A percentile compares a stretch with the other conserved stretches of the same genome.
These are phyloP conservation scores for Vickermania spadyakhi DNA, from an alignment of 208 protist genomes.

Conservation along the genomic window DNA sequence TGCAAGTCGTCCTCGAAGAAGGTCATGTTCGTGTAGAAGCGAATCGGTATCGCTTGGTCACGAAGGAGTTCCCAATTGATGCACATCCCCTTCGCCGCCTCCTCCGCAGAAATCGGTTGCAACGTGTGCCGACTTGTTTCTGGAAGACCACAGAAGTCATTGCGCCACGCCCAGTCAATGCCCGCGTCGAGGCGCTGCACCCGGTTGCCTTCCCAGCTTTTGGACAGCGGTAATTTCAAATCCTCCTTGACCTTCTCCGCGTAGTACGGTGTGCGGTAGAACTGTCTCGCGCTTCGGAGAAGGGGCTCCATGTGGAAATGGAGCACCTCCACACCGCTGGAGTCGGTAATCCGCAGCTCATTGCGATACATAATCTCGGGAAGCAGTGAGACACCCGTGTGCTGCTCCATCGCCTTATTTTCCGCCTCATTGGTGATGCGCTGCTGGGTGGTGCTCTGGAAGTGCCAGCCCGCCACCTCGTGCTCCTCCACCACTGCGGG, in stretches of 20 bases:
- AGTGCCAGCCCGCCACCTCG: conserved; percentile 36
- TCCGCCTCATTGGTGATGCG: conserved; percentile 65
- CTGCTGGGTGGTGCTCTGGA: conserved; percentile 38
- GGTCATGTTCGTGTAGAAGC: conserved; percentile 62
- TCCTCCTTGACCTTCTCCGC: conserved; percentile 15
- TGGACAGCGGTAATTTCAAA: conserved; percentile 50
- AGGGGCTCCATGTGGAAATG: conserved; percentile 36
- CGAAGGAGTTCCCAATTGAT: conserved; percentile 76
- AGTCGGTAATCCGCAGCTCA: conserved; percentile 27
- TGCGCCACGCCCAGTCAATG: conserved; percentile 84
- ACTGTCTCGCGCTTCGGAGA: conserved; percentile 35
- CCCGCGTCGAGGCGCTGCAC: conserved; percentile 52
- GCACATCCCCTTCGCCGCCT: background rate
- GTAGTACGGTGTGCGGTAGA: conserved; percentile 51
- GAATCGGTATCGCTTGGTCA: conserved; percentile 45
- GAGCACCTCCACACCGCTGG: conserved; percentile 22
- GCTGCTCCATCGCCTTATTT: conserved; percentile 25
- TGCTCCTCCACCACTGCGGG: conserved; percentile 8
- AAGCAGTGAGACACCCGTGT: conserved; percentile 34
- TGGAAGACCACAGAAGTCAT: conserved; percentile 59
- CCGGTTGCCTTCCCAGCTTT: conserved; percentile 34
- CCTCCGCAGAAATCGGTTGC: conserved; percentile 15
- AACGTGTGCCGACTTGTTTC: too few species aligned
- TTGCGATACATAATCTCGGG: conserved; percentile 76
- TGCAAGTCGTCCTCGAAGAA: conserved; percentile 82